Evolutionary conservation across 768 basidiomycete species (phyloP), one percentile per base, ranked within the genome.

Genomic region (Suillus lakei): DNA sequence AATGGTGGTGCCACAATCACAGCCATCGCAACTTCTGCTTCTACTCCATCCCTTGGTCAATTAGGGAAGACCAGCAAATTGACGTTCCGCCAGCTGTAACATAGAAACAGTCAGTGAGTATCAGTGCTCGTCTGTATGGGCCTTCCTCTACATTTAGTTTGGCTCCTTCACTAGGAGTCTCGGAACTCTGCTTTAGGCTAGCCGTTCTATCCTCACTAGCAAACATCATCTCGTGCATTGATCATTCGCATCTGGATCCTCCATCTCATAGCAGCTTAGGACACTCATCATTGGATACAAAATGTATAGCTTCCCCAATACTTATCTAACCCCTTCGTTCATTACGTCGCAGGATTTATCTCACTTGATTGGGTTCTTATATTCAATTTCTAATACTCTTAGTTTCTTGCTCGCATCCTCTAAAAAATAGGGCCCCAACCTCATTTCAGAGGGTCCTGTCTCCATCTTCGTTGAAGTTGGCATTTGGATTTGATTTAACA

Each of bases 1-100:
- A 81, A 83, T 62, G 71, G 83, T 16, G 88, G 86, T 10, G 84
- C 82, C 26, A 86, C 85, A 41, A 87, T 91, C 39, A 87, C 87
- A 8, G 80, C 88, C 1, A 90, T 91, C 46, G 80, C 82, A 26
- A 76, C 73, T 34, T 80, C 81, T n/a, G 71, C 80, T 1, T 65
- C 71, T 12, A 71, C 65, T 28, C 54, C 77, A 51, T 50, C 68
- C 28, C 61, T 61, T 62, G 55, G 32, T 48, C 69, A 72, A 28
- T 32, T 66, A 58, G 70, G 70, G 38, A 74, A 68, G 64, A 68
- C 56, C 64, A n/a, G 62, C 28, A 51, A 21, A 61, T 23, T 60
- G 21, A 32, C 23, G 23, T 38, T 13, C 65, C 28, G 28, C 64
- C 55, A 58, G 12, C 3, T 41, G 39, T 39, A 28, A 18, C 18